Evolutionary conservation across 1,284 basidiomycete species (phyloP).

Genomic region (Exsudoporus floridanus): DNA sequence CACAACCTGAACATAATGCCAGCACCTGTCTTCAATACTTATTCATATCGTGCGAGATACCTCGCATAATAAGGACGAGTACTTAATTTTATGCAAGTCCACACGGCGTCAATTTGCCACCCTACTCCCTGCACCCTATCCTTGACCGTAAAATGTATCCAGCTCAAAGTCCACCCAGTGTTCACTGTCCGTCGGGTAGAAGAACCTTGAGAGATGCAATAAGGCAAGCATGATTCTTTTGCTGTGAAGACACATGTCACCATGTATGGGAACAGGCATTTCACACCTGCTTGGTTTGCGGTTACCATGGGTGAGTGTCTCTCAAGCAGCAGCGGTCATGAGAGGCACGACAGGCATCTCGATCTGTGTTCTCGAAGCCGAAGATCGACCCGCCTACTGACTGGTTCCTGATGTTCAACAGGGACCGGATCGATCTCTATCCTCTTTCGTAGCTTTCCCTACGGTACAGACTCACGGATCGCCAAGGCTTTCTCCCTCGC

Average conservation of each 20-base stretch:
- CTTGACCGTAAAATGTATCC: background rate
- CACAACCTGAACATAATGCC: background rate
- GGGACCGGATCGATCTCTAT: conserved; percentile 58
- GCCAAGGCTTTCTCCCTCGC: conserved; percentile 48
- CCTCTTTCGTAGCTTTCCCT: conserved; percentile 55
- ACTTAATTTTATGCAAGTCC: background rate
- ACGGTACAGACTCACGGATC: conserved; percentile 40
- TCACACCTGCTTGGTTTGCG: conserved; percentile 53
- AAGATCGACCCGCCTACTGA: background rate
- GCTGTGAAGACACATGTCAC: background rate
- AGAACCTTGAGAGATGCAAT: conserved; percentile 22
- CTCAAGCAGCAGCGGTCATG: background rate
- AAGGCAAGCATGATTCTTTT: conserved; percentile 19
- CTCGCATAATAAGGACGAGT: no score
- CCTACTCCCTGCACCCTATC: background rate
- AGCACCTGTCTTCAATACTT: background rate
- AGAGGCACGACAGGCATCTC: background rate
- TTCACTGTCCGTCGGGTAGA: conserved; percentile 4
- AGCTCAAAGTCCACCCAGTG: background rate
- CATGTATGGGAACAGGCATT: conserved; percentile 31
- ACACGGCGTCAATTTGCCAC: background rate
- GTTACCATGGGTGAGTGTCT: conserved; percentile 50
- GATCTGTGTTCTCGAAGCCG: background rate
- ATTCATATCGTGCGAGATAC: background rate
- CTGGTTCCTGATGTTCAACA: conserved; percentile 21